Percentiles rank a stretch among this genome's conserved stretches.
Evolutionary conservation across 345 rosid species (phyloP).

Genomic region (Cardamine resedifolia): DNA sequence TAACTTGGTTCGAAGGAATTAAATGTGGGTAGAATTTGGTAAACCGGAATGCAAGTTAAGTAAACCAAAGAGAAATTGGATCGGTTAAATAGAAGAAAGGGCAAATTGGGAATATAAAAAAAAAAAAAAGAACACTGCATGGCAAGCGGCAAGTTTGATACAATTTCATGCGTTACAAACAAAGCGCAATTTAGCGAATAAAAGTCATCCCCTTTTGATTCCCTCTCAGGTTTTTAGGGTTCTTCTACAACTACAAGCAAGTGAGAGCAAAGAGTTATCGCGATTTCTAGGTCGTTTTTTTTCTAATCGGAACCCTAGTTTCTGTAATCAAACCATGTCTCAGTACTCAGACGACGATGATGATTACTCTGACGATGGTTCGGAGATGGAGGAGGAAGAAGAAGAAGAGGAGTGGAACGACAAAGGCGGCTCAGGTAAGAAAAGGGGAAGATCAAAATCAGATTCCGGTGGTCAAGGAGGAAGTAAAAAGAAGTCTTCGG

Average conservation of each 20-base stretch:
- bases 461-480: slow-evolving; percentile 45
- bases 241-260: neutral
- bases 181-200: neutral
- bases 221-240: neutral
- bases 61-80: neutral
- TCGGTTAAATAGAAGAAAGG: neutral
- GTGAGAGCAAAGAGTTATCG: neutral
- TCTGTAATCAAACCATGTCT: slow-evolving; percentile 34
- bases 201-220: neutral
- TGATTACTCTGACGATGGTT: slow-evolving; percentile 42
- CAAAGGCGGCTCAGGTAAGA: slow-evolving; percentile 37
- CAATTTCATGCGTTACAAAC: neutral
- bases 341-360: slow-evolving; percentile 48
- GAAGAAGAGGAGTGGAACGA: slow-evolving; percentile 47
- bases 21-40: neutral
- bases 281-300: neutral
- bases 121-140: neutral
- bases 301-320: slow-evolving; percentile 15
- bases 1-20: neutral
- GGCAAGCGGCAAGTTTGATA: neutral
- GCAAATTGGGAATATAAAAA: slow-evolving; percentile 6
- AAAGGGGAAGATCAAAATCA: slow-evolving; percentile 66
- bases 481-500: slow-evolving; percentile 42
- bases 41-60: neutral
- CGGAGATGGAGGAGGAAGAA: neutral